Percentiles rank a stretch among this genome's conserved stretches.
Conservation (phyloP, 352 stramenopile species). For the Pythium pectinolyticum region DNA sequence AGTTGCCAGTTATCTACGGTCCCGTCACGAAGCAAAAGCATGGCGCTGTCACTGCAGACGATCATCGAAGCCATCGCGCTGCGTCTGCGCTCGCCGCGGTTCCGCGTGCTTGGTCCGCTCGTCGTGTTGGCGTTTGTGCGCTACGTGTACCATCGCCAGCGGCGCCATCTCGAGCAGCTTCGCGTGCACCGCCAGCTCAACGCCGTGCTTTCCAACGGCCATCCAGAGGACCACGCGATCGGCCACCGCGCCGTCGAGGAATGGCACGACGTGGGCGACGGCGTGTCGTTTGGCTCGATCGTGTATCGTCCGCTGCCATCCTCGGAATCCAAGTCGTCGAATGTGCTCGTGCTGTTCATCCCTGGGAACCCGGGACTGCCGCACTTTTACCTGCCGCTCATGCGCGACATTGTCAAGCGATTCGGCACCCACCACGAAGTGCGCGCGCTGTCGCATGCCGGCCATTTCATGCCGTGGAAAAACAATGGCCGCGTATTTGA, state of each 20-base stretch:
- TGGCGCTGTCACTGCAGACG: constrained; percentile 11
- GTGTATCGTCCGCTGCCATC: constrained; percentile 39
- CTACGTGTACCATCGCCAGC: constrained; percentile 46
- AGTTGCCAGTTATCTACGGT: too few species aligned
- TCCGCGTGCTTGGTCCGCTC: constrained; percentile 39
- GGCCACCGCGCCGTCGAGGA: constrained; percentile 35
- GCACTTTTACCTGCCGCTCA: constrained; percentile 67
- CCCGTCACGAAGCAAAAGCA: too few species aligned
- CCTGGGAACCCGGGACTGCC: constrained; percentile 67
- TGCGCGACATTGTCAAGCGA: constrained; percentile 47
- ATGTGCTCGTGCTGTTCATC: constrained; percentile 59
- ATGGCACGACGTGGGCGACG: constrained; percentile 51
- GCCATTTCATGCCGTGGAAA: constrained; percentile 69
- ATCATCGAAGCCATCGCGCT: constrained; percentile 1
- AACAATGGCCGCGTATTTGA: constrained; percentile 52
- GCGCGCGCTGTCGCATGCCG: constrained; percentile 54
- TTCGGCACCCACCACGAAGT: constrained; percentile 48
- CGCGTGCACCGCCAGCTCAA: constrained; percentile 39
- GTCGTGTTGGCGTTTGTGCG: constrained; percentile 42
- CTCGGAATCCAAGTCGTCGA: constrained; percentile 19
- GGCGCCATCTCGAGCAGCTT: constrained; percentile 43
- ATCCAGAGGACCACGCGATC: constrained; percentile 18
- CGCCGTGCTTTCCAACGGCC: constrained; percentile 26
- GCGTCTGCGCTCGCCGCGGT: constrained; percentile 20
- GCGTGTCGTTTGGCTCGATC: constrained; percentile 44